Evolutionary conservation across 1,284 basidiomycete species (phyloP).

Genomic region (Rhodotorula sp.): DNA sequence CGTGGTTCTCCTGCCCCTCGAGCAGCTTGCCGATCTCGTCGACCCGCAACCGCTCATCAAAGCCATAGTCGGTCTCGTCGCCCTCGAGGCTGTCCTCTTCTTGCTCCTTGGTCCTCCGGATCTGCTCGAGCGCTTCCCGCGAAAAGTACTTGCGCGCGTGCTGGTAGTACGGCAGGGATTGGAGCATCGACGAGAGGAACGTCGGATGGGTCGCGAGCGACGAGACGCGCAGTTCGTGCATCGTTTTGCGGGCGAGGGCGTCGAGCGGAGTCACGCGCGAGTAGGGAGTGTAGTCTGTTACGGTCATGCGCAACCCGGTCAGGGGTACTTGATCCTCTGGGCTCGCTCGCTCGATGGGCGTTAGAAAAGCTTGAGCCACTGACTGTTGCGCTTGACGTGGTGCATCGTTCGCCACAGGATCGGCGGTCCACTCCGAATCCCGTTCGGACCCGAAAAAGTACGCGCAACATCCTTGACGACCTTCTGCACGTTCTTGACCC

Average conservation of each 20-base stretch:
- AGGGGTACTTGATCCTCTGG: too few relatives aligned
- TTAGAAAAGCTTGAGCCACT: not conserved
- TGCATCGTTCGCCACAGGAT: slow-evolving; percentile 37
- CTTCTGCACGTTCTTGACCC: slow-evolving; percentile 19
- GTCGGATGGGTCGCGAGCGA: slow-evolving; percentile 33
- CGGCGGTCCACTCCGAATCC: slow-evolving; percentile 25
- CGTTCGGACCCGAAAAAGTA: slow-evolving; percentile 24
- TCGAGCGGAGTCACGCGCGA: slow-evolving; percentile 32
- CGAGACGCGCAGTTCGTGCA: slow-evolving; percentile 34
- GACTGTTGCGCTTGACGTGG: slow-evolving; percentile 39
- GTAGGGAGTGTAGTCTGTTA: slow-evolving; percentile 35
- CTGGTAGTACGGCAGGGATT: slow-evolving; percentile 4
- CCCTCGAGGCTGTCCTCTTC: not conserved
- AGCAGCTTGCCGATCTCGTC: slow-evolving; percentile 34
- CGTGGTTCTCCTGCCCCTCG: slow-evolving; percentile 33
- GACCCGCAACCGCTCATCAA: slow-evolving; percentile 35
- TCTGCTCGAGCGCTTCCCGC: slow-evolving; percentile 14
- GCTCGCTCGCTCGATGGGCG: too few relatives aligned
- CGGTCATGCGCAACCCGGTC: not conserved
- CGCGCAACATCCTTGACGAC: slow-evolving; percentile 28
- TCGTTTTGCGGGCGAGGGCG: slow-evolving; percentile 28
- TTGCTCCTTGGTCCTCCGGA: not conserved
- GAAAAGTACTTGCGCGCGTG: slow-evolving; percentile 7
- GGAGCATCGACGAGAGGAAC: slow-evolving; percentile 10
- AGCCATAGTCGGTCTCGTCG: slow-evolving; percentile 29